These are phyloP conservation scores for Fusarium solani-melongenae DNA, from an alignment of 2,329 filamentous ascomycete genomes.

Conservation along the genomic window DNA sequence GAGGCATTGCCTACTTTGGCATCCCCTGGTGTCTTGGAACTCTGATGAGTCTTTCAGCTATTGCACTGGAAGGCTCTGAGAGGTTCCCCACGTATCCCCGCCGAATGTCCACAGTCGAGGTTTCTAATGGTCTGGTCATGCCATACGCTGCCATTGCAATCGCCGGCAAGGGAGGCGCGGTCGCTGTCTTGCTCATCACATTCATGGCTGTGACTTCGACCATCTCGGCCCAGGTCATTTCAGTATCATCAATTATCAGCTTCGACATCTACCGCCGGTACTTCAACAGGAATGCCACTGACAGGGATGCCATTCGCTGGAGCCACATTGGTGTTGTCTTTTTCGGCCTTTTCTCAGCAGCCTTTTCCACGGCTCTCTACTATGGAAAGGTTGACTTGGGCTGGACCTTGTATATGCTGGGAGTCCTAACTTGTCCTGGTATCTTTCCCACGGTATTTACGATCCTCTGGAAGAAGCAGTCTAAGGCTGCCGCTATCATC, in stretches of 20 bases:
- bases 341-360: conserved; percentile 62
- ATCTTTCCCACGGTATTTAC: conserved; percentile 65
- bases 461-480: conserved; percentile 63
- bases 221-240: conserved; percentile 63
- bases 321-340: conserved; percentile 64
- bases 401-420: conserved; percentile 67
- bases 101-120: conserved; percentile 68
- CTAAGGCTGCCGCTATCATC: conserved; percentile 59
- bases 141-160: conserved; percentile 77
- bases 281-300: conserved; percentile 57
- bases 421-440: conserved; percentile 63
- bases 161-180: conserved; percentile 76
- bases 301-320: conserved; percentile 61
- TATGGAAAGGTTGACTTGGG: conserved; percentile 65
- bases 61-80: conserved; percentile 59
- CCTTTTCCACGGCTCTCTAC: conserved; percentile 63
- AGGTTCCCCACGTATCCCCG: conserved; percentile 66
- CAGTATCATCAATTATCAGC: conserved; percentile 63
- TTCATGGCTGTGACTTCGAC: conserved; percentile 81
- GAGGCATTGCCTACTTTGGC: conserved; percentile 64
- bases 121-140: conserved; percentile 75
- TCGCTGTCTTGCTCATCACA: conserved; percentile 73
- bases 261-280: conserved; percentile 66
- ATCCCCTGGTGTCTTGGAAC: conserved; percentile 66
- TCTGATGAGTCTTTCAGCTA: conserved; percentile 59